Conservation (phyloP, 2,329 filamentous ascomycete genomes). For the Coccinonectria pachysandricola region DNA sequence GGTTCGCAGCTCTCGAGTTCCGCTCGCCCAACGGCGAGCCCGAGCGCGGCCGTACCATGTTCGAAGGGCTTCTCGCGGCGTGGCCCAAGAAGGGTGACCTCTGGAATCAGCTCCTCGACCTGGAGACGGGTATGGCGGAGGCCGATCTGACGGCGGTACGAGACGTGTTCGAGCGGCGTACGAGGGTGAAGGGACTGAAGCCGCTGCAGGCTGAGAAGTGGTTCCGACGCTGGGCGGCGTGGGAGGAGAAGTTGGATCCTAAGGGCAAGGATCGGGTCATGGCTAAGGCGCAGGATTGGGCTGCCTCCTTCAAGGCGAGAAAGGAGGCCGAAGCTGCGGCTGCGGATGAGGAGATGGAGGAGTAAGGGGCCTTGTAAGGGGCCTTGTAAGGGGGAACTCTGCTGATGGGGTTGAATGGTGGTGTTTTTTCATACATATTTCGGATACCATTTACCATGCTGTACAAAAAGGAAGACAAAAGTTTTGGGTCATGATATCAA, state of each 20-base stretch:
- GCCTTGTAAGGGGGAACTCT: no score
- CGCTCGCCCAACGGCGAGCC: constrained; percentile 69
- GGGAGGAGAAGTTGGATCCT: constrained; percentile 65
- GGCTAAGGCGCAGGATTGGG: constrained; percentile 61
- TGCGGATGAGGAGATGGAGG: constrained; percentile 23
- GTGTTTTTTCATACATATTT: constrained; percentile 10
- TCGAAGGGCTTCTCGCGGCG: constrained; percentile 73
- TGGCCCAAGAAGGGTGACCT: constrained; percentile 86
- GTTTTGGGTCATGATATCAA: no score
- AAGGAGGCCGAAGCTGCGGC: constrained; percentile 29
- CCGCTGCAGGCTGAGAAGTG: constrained; percentile 73
- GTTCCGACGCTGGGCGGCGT: constrained; percentile 86
- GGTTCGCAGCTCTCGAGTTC: constrained; percentile 90
- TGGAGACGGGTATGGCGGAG: constrained; percentile 58
- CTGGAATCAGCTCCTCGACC: constrained; percentile 84
- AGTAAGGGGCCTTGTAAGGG: constrained; percentile 16
- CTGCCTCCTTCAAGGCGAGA: constrained; percentile 39
- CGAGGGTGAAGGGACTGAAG: constrained; percentile 61
- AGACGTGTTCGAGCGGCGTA: constrained; percentile 73
- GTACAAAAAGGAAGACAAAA: constrained; percentile 1
- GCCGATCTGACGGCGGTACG: constrained; percentile 50
- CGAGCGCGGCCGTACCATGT: constrained; percentile 88
- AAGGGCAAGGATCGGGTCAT: constrained; percentile 60
- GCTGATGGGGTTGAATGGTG: no score
- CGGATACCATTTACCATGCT: constrained; percentile 18